Evolutionary conservation across 2,329 filamentous ascomycete genomes (phyloP).

Genomic region (Talaromyces sp.): DNA sequence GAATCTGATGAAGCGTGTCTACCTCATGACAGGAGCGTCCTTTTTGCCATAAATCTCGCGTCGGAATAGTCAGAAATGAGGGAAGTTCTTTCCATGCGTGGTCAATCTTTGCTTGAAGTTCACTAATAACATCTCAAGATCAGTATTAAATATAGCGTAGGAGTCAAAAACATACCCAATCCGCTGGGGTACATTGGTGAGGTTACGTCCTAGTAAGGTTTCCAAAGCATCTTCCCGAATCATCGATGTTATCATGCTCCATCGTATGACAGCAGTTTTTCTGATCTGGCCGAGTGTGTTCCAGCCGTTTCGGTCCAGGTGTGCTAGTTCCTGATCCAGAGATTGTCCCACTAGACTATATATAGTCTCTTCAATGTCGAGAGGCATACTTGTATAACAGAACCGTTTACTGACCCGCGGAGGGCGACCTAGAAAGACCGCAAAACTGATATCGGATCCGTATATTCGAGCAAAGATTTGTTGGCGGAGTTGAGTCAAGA

Average conservation of each 20-base stretch:
- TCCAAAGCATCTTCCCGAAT: constrained; percentile 16
- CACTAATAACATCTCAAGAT: not conserved
- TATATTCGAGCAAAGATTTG: constrained; percentile 18
- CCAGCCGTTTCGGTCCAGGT: constrained; percentile 15
- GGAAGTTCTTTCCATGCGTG: constrained; percentile 18
- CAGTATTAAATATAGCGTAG: not conserved
- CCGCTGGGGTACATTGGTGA: constrained; percentile 14
- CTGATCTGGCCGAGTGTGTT: constrained; percentile 14
- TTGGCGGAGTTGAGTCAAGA: constrained; percentile 13
- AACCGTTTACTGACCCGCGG: constrained; percentile 17
- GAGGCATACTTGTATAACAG: constrained; percentile 17
- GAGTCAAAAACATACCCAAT: constrained; percentile 9
- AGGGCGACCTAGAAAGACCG: constrained; percentile 17
- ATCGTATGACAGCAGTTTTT: constrained; percentile 14
- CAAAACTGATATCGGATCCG: constrained; percentile 18
- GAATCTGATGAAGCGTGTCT: constrained; percentile 13
- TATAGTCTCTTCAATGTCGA: constrained; percentile 14
- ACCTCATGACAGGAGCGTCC: constrained; percentile 16
- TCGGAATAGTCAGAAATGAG: constrained; percentile 9
- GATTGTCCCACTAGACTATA: constrained; percentile 7
- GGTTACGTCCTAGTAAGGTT: constrained; percentile 13
- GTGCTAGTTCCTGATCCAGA: constrained; percentile 7
- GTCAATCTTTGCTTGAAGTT: constrained; percentile 13
- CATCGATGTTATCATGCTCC: constrained; percentile 18
- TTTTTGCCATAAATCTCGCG: constrained; percentile 4